These are phyloP conservation scores for Coffea canephora DNA, from an alignment of 257 asterid genomes.

Conservation along the genomic window DNA sequence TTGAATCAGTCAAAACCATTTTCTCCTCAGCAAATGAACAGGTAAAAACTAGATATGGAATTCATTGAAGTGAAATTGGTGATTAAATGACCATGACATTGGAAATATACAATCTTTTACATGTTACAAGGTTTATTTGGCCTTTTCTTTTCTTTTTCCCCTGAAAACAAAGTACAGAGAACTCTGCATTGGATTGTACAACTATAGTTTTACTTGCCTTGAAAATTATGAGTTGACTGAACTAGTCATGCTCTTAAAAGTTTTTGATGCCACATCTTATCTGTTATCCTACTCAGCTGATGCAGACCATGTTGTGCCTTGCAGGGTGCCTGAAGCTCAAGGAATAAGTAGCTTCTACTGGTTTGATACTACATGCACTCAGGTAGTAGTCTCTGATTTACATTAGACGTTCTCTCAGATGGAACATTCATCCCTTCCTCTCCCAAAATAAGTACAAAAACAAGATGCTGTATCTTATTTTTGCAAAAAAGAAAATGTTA, in stretches of 20 bases:
- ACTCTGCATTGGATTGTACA: not conserved
- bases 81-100: too few relatives aligned
- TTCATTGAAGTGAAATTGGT: too few relatives aligned
- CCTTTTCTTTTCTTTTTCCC: too few relatives aligned
- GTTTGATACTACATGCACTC: not conserved
- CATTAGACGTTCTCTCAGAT: too few relatives aligned
- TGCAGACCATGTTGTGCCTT: not conserved
- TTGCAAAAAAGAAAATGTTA: not conserved
- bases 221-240: not conserved
- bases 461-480: too few relatives aligned
- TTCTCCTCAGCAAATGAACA: conserved; percentile 38
- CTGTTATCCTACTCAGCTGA: not conserved
- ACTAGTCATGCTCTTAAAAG: too few relatives aligned
- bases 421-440: too few relatives aligned
- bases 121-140: not conserved
- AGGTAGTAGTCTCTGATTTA: not conserved
- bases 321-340: not conserved
- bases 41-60: conserved; percentile 31
- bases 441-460: too few relatives aligned
- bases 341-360: not conserved
- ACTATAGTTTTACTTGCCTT: not conserved
- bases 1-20: conserved; percentile 62
- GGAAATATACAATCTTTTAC: too few relatives aligned
- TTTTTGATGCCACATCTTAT: not conserved
- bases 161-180: not conserved